Base-by-base conservation (phyloP, 352 stramenopile species). In the Phytophthora quininea region DNA sequence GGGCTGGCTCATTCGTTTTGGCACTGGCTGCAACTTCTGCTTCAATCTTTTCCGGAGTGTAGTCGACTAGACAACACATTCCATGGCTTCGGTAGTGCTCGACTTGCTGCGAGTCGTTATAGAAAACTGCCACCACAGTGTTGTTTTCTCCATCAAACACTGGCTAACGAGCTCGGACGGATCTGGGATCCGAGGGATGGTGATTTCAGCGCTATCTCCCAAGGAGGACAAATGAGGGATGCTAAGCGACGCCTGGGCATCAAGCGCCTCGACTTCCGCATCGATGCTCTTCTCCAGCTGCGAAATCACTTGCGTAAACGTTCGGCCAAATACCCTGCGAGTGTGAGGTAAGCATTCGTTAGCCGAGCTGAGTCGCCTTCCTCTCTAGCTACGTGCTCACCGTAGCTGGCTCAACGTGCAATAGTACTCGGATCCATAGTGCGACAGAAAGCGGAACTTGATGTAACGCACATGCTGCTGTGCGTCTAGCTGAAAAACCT, bases 331-430 rank as follows among this genome's bases (percentile, higher is more conserved):
- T 3, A 95, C 84, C 31, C 86, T 94, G 50, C 40, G 43, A 31
- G 15, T 45, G 2, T 29, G 32, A n/a, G 8, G 31, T 14, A 48
- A 35, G 29, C 8, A 40, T 46, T 3, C 15, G 19, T 54, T 46
- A 19, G 9, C 4, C 29, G 33, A 46, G 4, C 12, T 24, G 38
- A 15, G 3, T 29, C 43, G 29, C 3, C 10, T 47, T 47, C 43
- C 8, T 6, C 43, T 29, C 9, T 6, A 47, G 40, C 6, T n/a
- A 47, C 9, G 3, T 29, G 15, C 80, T 11, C 67, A 94, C 81
- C 97, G 97, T 65, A 99, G 90, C 74, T 99, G 96, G 73, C 92
- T 99, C 32, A 99, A 55, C 4, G 97, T 99, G 79, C 97, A 99
- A 71, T 99, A 99, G 77, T 98, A 98, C 75, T 99, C 97, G 11